These are phyloP conservation scores for Inonotus hispidus DNA, from an alignment of 1,284 basidiomycete species.

Conservation along the genomic window DNA sequence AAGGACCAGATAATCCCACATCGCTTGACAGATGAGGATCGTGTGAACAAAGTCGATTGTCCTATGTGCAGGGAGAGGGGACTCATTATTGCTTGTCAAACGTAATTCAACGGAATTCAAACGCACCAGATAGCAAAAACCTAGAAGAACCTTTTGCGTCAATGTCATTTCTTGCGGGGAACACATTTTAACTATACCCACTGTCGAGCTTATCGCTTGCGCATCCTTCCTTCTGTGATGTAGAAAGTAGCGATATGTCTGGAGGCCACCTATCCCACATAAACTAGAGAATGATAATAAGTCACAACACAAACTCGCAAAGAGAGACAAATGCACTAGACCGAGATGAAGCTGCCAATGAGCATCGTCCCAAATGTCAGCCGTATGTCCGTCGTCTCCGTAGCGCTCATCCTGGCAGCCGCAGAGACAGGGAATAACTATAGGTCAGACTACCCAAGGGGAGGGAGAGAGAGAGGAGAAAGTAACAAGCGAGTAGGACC, in stretches of 20 bases:
- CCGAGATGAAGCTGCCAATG: slow-evolving; percentile 19
- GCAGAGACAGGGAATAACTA: neutral
- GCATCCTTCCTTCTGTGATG: slow-evolving; percentile 14
- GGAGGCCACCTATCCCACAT: slow-evolving; percentile 15
- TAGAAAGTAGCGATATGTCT: slow-evolving; percentile 14
- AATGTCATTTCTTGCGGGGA: neutral
- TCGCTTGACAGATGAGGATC: slow-evolving; percentile 14
- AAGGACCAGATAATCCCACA: slow-evolving; percentile 17
- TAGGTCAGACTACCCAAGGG: neutral
- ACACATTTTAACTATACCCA: neutral
- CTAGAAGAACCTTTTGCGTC: neutral
- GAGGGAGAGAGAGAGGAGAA: neutral
- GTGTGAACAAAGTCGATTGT: slow-evolving; percentile 16
- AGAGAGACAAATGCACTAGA: slow-evolving; percentile 9
- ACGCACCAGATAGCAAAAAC: slow-evolving; percentile 14
- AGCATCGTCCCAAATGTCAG: slow-evolving; percentile 17
- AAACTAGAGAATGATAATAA: neutral
- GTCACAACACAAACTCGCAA: neutral
- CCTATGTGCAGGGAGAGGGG: neutral
- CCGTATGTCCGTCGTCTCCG: slow-evolving; percentile 13
- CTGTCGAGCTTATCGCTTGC: neutral
- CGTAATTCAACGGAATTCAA: neutral
- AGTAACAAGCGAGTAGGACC: neutral
- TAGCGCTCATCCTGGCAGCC: neutral
- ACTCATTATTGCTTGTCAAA: neutral